Evolutionary conservation across 257 asterid species (phyloP).

Genomic region (Anisodus acutangulus): DNA sequence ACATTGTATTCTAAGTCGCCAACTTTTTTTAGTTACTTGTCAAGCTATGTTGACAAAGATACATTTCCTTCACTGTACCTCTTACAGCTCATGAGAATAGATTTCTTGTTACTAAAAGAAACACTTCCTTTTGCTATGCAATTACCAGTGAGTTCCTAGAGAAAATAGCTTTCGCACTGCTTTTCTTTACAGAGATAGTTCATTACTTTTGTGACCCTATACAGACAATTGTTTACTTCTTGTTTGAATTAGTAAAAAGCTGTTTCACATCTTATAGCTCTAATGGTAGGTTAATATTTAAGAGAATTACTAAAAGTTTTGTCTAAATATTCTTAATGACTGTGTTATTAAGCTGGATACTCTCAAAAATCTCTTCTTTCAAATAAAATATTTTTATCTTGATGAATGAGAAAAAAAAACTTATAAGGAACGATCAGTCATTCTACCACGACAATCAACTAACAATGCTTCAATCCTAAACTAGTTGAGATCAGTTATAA

Average conservation of each 20-base stretch:
- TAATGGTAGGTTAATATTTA: background rate
- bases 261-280: background rate
- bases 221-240: background rate
- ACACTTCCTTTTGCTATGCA: background rate
- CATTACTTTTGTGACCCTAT: background rate
- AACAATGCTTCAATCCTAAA: background rate
- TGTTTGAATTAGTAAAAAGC: background rate
- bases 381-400: background rate
- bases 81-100: background rate
- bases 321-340: background rate
- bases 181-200: conserved; percentile 6
- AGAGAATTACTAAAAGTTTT: background rate
- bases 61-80: background rate
- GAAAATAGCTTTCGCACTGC: background rate
- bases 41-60: background rate
- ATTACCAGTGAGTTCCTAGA: background rate
- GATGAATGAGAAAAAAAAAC: background rate
- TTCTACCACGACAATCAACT: background rate
- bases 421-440: background rate
- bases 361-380: background rate
- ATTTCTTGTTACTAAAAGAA: background rate
- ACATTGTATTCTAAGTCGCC: background rate
- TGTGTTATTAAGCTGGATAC: background rate
- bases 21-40: background rate
- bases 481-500: conserved; percentile 7